A percentile compares a stretch with the other conserved stretches of the same genome.
These are phyloP conservation scores for Cladosporium sp. DNA, from an alignment of 2,329 filamentous ascomycete species.

Conservation along the genomic window DNA sequence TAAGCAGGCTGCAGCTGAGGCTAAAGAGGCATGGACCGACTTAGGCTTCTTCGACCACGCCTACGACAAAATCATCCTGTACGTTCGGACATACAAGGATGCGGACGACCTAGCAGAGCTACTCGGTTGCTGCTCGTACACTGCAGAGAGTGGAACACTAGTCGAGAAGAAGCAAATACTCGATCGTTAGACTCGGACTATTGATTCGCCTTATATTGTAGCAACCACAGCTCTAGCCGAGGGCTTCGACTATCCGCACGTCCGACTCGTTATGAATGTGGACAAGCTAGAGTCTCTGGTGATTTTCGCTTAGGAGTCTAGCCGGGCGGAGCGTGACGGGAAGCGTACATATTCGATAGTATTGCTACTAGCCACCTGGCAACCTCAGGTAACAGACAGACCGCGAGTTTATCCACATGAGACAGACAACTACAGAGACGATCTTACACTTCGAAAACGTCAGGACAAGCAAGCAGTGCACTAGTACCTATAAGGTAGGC, in stretches of 20 bases:
- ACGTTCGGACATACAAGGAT: conserved; percentile 10
- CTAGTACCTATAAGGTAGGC: conserved; percentile 5
- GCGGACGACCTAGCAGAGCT: conserved; percentile 11
- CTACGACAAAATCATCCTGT: conserved; percentile 18
- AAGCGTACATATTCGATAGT: conserved; percentile 19
- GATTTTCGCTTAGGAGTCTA: conserved; percentile 22
- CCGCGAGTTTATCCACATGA: not conserved
- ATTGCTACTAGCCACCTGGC: conserved; percentile 14
- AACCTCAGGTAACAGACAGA: not conserved
- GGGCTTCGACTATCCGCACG: conserved; percentile 21
- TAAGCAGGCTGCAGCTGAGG: conserved; percentile 7
- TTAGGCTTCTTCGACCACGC: conserved; percentile 19
- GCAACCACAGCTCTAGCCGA: conserved; percentile 20
- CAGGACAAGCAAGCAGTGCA: conserved; percentile 7
- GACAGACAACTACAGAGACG: not conserved
- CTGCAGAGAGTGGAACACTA: conserved; percentile 6
- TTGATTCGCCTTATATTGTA: conserved; percentile 15
- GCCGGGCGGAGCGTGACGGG: conserved; percentile 13
- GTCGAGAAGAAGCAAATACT: conserved; percentile 22
- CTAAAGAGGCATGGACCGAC: not conserved
- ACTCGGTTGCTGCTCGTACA: conserved; percentile 12
- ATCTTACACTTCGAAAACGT: not conserved
- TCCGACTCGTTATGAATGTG: conserved; percentile 20
- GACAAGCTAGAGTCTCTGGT: conserved; percentile 21
- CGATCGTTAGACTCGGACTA: conserved; percentile 8